These are phyloP conservation scores for Suillus brevipes DNA, from an alignment of 768 basidiomycete species.

Conservation along the genomic window DNA sequence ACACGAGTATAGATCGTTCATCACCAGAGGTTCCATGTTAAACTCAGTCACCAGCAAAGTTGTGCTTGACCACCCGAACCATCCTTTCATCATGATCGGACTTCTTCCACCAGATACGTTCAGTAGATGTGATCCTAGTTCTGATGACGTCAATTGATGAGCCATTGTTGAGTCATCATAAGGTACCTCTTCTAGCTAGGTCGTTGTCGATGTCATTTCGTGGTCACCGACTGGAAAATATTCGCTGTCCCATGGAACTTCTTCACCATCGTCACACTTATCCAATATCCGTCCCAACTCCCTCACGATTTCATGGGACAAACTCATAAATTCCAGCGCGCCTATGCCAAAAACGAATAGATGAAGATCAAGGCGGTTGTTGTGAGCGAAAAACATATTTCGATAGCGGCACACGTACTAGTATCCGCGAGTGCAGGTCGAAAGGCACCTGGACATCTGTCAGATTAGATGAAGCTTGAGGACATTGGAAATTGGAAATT, in stretches of 20 bases:
- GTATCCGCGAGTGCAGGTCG: conserved; percentile 14
- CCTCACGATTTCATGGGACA: not conserved
- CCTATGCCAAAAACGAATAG: conserved; percentile 23
- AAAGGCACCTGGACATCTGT: not conserved
- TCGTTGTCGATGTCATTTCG: too few species aligned
- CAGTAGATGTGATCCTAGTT: too few species aligned
- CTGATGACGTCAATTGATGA: too few species aligned
- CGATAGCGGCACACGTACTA: conserved; percentile 24
- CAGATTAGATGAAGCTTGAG: not conserved
- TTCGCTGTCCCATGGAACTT: too few species aligned
- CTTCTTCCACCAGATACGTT: too few species aligned
- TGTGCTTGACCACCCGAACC: too few species aligned
- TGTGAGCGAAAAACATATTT: conserved; percentile 21
- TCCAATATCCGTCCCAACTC: not conserved
- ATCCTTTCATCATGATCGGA: not conserved
- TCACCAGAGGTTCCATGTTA: too few species aligned
- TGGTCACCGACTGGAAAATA: too few species aligned
- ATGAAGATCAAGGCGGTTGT: conserved; percentile 23
- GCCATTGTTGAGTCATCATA: too few species aligned
- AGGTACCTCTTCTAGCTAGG: too few species aligned
- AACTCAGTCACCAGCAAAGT: too few species aligned
- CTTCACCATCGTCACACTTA: not conserved
- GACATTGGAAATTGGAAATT: not conserved
- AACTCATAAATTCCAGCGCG: conserved; percentile 10
- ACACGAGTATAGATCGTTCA: too few species aligned